Percentiles rank a stretch among this genome's conserved stretches.
phyloP scores from a whole-genome alignment of 495 filamentous ascomycete species.

The Penicillium goetzii region DNA sequence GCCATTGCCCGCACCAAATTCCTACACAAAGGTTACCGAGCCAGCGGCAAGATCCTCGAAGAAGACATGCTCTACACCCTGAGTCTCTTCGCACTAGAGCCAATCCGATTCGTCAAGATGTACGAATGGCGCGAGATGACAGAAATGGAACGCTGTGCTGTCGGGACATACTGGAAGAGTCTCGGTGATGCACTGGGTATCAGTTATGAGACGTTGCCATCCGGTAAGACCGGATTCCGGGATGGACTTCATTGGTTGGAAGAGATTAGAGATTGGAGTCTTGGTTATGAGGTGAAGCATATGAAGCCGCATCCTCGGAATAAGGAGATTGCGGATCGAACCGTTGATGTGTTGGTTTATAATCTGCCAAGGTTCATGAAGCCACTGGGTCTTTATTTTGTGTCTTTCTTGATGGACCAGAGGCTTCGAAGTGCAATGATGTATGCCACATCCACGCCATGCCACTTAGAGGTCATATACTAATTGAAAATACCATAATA shows the following conservation, averaged over 20 bases:
- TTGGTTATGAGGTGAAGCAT: constrained; percentile 53
- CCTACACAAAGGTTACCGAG: constrained; percentile 60
- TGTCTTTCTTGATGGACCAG: constrained; percentile 62
- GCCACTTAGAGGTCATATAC: neutral
- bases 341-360: constrained; percentile 61
- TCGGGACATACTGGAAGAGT: constrained; percentile 65
- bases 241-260: constrained; percentile 67
- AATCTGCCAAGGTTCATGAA: constrained; percentile 54
- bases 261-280: constrained; percentile 59
- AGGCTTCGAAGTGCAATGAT: constrained; percentile 64
- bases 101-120: constrained; percentile 52
- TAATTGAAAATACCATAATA: constrained; percentile 19
- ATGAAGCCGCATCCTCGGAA: constrained; percentile 63
- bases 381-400: constrained; percentile 47
- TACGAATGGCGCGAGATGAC: constrained; percentile 67
- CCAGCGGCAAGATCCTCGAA: constrained; percentile 61
- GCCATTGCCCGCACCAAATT: constrained; percentile 69
- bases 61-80: constrained; percentile 69
- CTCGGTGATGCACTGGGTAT: constrained; percentile 65
- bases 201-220: constrained; percentile 46
- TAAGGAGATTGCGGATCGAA: constrained; percentile 55
- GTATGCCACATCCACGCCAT: constrained; percentile 33
- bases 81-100: constrained; percentile 61
- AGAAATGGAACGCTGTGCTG: constrained; percentile 64
- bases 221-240: constrained; percentile 45